Evolutionary conservation across 108 stramenopile species (phyloP), one percentile per base, ranked within the genome.

Genomic region (Nitzschia palea): DNA sequence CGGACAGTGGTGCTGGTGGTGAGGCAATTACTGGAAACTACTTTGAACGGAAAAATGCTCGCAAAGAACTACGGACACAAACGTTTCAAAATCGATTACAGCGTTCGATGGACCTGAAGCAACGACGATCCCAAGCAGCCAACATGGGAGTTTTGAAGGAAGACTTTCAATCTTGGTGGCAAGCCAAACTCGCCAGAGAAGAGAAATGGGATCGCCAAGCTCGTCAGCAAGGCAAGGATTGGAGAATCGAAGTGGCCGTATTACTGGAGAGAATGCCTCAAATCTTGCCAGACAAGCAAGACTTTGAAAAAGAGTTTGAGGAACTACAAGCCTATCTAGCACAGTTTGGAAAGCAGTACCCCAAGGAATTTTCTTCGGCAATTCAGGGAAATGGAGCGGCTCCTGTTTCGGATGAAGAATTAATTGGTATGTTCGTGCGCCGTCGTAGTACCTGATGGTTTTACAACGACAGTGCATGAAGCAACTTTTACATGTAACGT

Each of bases 181-280:
- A 86, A 40, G 64, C 59, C 9, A 71, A 76, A 44, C 33, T 65
- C 12, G 48, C 56, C n/a, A 70, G 80, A 30, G 87, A 94, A 43
- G 76, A 84, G 28, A 66, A 74, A 4, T 52, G 86, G 57, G 62
- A 82, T 14, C 85, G 85, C 2, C 71, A 73, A 66, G 93, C 93
- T 5, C 76, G 80, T 30, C 76, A 80, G 58, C 70, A 78, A 40
- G 80, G 78, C n/a, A 74, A 79, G 63, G 86, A 84, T 29, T 94
- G 93, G 93, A 77, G 78, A 28, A 65, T 88, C 18, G 55, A 89
- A 26, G 90, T 94, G 0, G 83, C 85, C 9, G 88, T 73, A 57
- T 73, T 94, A 43, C 62, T 94, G 64, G 88, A 91, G 37, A 78
- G 93, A 22, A 50, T 86, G 60, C 85, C 88, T 12, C 73, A 91